A percentile compares a stretch with the other conserved stretches of the same genome.
phyloP scores from a whole-genome alignment of 1,284 basidiomycete genomes.

The Leucoagaricus sp. region DNA sequence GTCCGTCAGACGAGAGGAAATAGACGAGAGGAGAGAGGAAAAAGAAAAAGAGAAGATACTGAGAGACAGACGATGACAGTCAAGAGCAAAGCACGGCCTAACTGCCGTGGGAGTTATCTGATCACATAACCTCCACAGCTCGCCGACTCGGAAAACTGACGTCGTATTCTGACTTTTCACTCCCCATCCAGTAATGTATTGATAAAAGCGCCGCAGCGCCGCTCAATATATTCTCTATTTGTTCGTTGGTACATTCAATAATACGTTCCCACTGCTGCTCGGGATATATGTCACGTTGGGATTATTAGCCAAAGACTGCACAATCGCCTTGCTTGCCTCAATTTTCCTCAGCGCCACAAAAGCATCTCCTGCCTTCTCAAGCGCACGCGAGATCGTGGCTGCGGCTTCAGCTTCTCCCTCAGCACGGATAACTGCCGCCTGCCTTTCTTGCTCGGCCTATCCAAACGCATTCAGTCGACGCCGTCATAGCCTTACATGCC shows the following conservation, averaged over 20 bases:
- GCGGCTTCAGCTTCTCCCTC: constrained; percentile 99
- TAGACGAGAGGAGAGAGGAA: constrained; percentile 45
- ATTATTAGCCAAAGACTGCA: constrained; percentile 74
- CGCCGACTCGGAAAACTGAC: constrained; percentile 10
- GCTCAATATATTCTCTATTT: constrained; percentile 36
- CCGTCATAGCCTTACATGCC: background rate
- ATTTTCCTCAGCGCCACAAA: constrained; percentile 96
- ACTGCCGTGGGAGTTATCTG: constrained; percentile 30
- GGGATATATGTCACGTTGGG: constrained; percentile 91
- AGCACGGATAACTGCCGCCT: constrained; percentile 96
- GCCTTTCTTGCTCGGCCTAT: constrained; percentile 97
- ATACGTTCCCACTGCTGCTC: constrained; percentile 73
- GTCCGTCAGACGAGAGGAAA: constrained; percentile 51
- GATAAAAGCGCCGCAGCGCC: background rate
- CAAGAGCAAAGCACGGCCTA: constrained; percentile 40
- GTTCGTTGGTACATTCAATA: constrained; percentile 79
- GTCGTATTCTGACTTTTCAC: background rate
- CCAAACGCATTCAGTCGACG: constrained; percentile 14
- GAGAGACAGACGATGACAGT: constrained; percentile 45
- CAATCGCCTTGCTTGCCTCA: constrained; percentile 97
- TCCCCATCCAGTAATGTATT: background rate
- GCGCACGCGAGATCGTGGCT: constrained; percentile 87
- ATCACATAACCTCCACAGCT: constrained; percentile 20
- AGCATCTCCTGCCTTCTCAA: constrained; percentile 94
- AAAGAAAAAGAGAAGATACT: constrained; percentile 44